Evolutionary conservation across 2,329 filamentous ascomycete species (phyloP).

Genomic region (Trichoderma sp.): DNA sequence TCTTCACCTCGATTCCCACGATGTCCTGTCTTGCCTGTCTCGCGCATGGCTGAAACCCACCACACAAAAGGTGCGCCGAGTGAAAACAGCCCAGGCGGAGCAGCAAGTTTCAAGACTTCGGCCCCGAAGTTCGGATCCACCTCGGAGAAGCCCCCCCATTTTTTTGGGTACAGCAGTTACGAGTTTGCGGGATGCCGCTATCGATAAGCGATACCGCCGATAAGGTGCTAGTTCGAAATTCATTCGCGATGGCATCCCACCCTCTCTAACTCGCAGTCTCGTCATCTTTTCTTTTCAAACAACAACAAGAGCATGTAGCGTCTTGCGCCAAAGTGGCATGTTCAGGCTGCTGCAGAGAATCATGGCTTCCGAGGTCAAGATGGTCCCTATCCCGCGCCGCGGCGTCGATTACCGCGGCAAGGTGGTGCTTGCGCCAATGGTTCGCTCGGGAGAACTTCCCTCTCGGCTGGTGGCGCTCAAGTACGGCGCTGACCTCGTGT

Average conservation of each 20-base stretch:
- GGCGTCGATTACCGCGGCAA: conserved; percentile 95
- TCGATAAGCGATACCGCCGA: conserved; percentile 27
- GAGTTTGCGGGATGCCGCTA: not conserved
- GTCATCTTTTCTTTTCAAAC: not conserved
- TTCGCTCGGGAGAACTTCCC: conserved; percentile 92
- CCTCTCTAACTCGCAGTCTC: not conserved
- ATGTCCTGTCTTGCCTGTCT: not conserved
- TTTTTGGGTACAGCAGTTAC: not conserved
- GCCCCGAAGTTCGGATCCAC: conserved; percentile 25
- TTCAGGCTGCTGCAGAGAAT: conserved; percentile 48
- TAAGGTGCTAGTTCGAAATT: conserved; percentile 13
- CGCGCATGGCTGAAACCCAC: not conserved
- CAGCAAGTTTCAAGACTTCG: not conserved
- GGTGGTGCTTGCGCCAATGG: conserved; percentile 95
- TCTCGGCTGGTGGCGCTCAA: conserved; percentile 85
- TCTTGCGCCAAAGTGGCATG: conserved; percentile 35
- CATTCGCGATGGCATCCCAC: conserved; percentile 21
- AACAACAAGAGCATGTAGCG: conserved; percentile 30
- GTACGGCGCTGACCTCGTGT: conserved; percentile 95
- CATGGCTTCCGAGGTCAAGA: conserved; percentile 64
- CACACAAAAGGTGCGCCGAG: too few relatives aligned
- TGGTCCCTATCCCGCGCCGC: conserved; percentile 80
- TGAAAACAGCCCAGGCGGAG: not conserved
- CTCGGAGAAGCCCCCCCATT: conserved; percentile 5
- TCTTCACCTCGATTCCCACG: not conserved